Evolutionary conservation across 2,329 filamentous ascomycete genomes (phyloP).

Genomic region (Raffaelea ambrosiae): DNA sequence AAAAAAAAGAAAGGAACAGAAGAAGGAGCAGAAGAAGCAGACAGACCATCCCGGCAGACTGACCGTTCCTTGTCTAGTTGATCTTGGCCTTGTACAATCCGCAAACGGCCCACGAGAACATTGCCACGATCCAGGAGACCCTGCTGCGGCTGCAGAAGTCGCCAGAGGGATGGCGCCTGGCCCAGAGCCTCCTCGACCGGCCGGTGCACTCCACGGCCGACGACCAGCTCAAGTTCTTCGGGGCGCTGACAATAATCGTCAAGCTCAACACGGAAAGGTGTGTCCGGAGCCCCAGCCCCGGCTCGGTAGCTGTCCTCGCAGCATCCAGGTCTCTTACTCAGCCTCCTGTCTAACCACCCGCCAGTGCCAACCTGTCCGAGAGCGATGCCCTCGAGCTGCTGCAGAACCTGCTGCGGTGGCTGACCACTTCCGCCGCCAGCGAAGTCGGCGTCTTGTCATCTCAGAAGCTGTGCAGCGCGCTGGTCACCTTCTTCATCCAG

Average conservation of each 20-base stretch:
- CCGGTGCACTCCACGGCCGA: constrained; percentile 41
- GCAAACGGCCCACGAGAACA: constrained; percentile 32
- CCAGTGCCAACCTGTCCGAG: constrained; percentile 41
- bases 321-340: too few relatives aligned
- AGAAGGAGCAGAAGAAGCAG: too few relatives aligned
- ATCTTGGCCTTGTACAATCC: constrained; percentile 47
- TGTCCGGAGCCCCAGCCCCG: not conserved
- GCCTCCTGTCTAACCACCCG: not conserved
- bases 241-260: constrained; percentile 83
- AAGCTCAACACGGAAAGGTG: constrained; percentile 90
- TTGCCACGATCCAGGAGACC: constrained; percentile 55
- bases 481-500: constrained; percentile 67
- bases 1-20: too few relatives aligned
- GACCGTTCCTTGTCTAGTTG: constrained; percentile 27
- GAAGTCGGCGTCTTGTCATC: constrained; percentile 52
- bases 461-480: constrained; percentile 67
- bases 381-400: constrained; percentile 52
- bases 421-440: constrained; percentile 44
- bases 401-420: constrained; percentile 53
- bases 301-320: too few relatives aligned
- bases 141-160: constrained; percentile 74
- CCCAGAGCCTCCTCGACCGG: constrained; percentile 57
- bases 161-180: constrained; percentile 76
- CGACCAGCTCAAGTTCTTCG: constrained; percentile 81
- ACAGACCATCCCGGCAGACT: too few relatives aligned